Conservation (phyloP, 2,329 filamentous ascomycete genomes). For the Hypoxylon sp. region DNA sequence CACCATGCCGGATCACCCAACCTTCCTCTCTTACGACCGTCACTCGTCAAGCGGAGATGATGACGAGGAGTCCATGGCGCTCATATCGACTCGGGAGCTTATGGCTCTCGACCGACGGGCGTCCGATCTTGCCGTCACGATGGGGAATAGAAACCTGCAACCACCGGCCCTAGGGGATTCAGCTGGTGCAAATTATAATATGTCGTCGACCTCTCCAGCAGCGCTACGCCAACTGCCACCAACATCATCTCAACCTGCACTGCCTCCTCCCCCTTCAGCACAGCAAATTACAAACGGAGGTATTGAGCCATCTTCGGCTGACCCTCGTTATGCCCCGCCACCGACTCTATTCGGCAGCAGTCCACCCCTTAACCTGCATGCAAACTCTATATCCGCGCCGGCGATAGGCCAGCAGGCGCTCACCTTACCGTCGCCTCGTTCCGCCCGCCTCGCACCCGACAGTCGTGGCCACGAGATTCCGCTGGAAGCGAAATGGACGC, state of each 20-base stretch:
- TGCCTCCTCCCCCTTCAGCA: conserved; percentile 49
- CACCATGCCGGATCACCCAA: conserved; percentile 33
- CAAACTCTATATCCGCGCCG: conserved; percentile 43
- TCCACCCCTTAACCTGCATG: conserved; percentile 40
- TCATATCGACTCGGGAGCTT: conserved; percentile 65
- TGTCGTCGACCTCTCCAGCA: conserved; percentile 50
- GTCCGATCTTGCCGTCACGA: conserved; percentile 53
- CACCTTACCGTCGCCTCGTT: conserved; percentile 39
- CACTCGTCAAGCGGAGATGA: conserved; percentile 52
- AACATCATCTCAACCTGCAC: conserved; percentile 48
- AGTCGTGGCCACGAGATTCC: conserved; percentile 65
- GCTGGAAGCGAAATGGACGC: conserved; percentile 67
- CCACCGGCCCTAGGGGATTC: conserved; percentile 37
- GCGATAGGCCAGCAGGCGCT: conserved; percentile 32
- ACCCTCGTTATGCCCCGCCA: conserved; percentile 53
- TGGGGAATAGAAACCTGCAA: conserved; percentile 54
- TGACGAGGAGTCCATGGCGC: conserved; percentile 50
- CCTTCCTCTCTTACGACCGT: conserved; percentile 48
- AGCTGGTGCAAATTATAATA: conserved; percentile 46
- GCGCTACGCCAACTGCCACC: conserved; percentile 47
- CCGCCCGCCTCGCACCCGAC: conserved; percentile 62
- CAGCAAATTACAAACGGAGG: conserved; percentile 5
- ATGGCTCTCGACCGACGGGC: conserved; percentile 55
- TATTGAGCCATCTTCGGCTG: conserved; percentile 46
- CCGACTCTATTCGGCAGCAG: conserved; percentile 48